phyloP scores from a whole-genome alignment of 2,329 filamentous ascomycete species.

The Fusarium hainanense region DNA sequence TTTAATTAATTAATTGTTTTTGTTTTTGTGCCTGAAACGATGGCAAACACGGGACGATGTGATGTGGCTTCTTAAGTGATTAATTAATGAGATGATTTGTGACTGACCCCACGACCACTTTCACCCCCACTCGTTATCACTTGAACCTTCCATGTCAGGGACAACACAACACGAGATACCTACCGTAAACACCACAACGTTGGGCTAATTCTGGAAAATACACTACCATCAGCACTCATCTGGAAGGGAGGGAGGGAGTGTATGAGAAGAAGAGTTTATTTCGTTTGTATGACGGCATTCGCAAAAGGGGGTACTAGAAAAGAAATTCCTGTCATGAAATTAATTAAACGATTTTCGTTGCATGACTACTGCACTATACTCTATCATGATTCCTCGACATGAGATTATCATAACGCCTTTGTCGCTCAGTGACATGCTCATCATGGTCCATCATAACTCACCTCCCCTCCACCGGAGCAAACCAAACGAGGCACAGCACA shows the following conservation, averaged over 20 bases:
- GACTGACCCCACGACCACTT: constrained; percentile 15
- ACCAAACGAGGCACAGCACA: background rate
- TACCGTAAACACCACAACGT: background rate
- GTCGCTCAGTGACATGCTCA: constrained; percentile 14
- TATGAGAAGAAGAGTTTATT: background rate
- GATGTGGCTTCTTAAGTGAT: background rate
- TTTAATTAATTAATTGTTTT: constrained; percentile 9
- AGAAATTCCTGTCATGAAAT: constrained; percentile 1
- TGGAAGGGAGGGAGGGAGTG: constrained; percentile 7
- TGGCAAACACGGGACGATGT: constrained; percentile 1
- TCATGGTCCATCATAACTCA: constrained; percentile 2
- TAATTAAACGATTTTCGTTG: background rate
- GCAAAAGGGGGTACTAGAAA: background rate
- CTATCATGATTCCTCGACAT: constrained; percentile 16
- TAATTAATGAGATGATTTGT: background rate
- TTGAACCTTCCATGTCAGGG: background rate
- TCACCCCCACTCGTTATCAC: constrained; percentile 29
- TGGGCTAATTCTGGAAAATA: constrained; percentile 12
- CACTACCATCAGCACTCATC: background rate
- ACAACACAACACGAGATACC: background rate
- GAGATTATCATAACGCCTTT: constrained; percentile 9
- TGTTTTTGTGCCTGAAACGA: constrained; percentile 7
- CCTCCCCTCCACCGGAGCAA: background rate
- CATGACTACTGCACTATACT: background rate
- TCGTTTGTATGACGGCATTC: constrained; percentile 25